These are phyloP conservation scores for Taiozyma sp. DNA, from an alignment of 1,139 yeast genomes.

Conservation along the genomic window DNA sequence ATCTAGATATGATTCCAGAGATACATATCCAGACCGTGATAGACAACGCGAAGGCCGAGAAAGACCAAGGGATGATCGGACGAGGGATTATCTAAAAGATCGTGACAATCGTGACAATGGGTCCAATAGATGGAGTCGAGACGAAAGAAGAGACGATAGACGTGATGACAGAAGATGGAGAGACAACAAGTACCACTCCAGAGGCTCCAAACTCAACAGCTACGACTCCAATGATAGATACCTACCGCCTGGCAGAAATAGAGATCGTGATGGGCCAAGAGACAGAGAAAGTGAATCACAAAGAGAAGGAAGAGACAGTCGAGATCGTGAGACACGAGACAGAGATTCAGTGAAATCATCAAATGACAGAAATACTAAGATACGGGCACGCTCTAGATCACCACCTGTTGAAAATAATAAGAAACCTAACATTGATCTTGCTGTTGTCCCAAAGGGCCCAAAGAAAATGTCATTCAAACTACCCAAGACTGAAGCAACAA, in stretches of 20 bases:
- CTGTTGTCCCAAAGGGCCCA: constrained; percentile 20
- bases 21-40: background rate
- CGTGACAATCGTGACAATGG: background rate
- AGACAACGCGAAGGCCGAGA: background rate
- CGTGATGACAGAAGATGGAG: background rate
- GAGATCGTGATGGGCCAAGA: background rate
- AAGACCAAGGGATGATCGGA: background rate
- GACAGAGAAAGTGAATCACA: background rate
- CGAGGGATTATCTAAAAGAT: background rate
- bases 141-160: background rate
- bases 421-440: constrained; percentile 1
- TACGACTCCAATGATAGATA: background rate
- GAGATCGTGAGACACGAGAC: background rate
- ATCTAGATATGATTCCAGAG: background rate
- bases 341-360: constrained; percentile 3
- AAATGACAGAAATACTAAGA: constrained; percentile 1
- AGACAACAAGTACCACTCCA: background rate
- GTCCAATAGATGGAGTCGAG: background rate
- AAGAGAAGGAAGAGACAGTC: background rate
- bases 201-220: background rate
- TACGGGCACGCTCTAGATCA: background rate
- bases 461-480: constrained; percentile 18
- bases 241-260: constrained; percentile 1
- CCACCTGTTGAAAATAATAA: background rate
- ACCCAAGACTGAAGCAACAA: constrained; percentile 6